Evolutionary conservation across 768 basidiomycete genomes (phyloP), one percentile per base, ranked within the genome.

Genomic region (Leccinum ochraceum): DNA sequence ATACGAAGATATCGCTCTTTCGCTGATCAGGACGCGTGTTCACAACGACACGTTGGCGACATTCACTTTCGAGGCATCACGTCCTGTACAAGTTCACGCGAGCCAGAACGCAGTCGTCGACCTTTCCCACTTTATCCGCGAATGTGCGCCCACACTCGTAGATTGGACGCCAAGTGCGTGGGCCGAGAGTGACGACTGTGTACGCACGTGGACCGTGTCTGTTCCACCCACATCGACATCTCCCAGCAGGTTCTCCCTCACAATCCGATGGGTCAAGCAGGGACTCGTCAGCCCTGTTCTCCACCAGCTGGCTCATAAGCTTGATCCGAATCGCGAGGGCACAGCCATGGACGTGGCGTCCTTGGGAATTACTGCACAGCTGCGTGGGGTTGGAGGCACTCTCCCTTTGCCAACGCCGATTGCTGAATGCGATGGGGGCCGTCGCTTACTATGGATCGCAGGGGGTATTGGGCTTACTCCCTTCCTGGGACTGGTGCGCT

Each of bases 381-480:
- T 87, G 6, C 75, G 82, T 3, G 86, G 86, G 1, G 69, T 87
- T 28, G 79, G 76, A 0, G 86, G 87, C 1, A 75, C 79, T 4
- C 85, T 87, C 59, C 62, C 66, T 1, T 54, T 68, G 1, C 69
- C 69, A 2, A 56, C 60, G 4, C 67, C 68, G 1, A 9, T 68
- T 20, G 64, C 69, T 6, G 69, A 62, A 24, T 71, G 68, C n/a
- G 69, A 69, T 9, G 63, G 61, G 10, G 67, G 60, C 16, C 69
- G 58, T 48, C 74, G 74, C 34, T 65, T 85, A 30, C 69, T 86
- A 28, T 87, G 84, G 84, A 71, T 84, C n/a, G 85, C 84, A 1
- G 86, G 85, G 24, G 86, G 86, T 1, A 87, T 88, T 44, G 86
- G 87, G 3, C 52, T 88, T 20, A 88, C 87, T 17, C 86, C 85